Evolutionary conservation across 1,139 yeast species (phyloP).

Genomic region (Blastobotrys persicus): DNA sequence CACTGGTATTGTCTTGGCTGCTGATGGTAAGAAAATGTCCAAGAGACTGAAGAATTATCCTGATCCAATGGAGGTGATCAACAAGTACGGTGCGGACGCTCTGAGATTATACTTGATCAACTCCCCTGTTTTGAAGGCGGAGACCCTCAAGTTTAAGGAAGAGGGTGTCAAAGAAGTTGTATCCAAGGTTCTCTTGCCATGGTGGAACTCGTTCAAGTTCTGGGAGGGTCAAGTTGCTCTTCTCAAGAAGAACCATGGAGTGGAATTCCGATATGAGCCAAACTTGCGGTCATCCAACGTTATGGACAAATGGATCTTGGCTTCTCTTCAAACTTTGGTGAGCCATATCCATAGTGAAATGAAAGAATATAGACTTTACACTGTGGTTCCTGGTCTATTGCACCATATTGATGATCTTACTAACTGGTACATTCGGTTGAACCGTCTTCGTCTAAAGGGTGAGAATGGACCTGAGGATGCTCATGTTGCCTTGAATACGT

Average conservation of each 20-base stretch:
- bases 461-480: constrained; percentile 84
- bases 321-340: constrained; percentile 88
- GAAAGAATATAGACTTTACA: constrained; percentile 84
- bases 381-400: constrained; percentile 91
- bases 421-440: constrained; percentile 98
- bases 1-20: constrained; percentile 92
- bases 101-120: constrained; percentile 91
- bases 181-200: constrained; percentile 90
- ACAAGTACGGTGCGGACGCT: constrained; percentile 96
- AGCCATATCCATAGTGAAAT: constrained; percentile 85
- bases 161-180: constrained; percentile 98
- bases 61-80: constrained; percentile 78
- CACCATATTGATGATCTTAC: constrained; percentile 90
- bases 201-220: constrained; percentile 98
- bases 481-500: constrained; percentile 78
- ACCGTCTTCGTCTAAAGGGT: constrained; percentile 97
- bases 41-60: constrained; percentile 98
- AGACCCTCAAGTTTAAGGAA: constrained; percentile 93
- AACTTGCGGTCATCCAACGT: constrained; percentile 67
- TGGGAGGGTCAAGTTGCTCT: constrained; percentile 91
- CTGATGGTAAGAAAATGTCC: constrained; percentile 99
- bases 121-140: constrained; percentile 96
- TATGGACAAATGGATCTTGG: constrained; percentile 97
- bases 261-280: constrained; percentile 72
- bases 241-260: constrained; percentile 68